phyloP scores from a whole-genome alignment of 176 grass and related monocot species.

The Raddia guianensis region DNA sequence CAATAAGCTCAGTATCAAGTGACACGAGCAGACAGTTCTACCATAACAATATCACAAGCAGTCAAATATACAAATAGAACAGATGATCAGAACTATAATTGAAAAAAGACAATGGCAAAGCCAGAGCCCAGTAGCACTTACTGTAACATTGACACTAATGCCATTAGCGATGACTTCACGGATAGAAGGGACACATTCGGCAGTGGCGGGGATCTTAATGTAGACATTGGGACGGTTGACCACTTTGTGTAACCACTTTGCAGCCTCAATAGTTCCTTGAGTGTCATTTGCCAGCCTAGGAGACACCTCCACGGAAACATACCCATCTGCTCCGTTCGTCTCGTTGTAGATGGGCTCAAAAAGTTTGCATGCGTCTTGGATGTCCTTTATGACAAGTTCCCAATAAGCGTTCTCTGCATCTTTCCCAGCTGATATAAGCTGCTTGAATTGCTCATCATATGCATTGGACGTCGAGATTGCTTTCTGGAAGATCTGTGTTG shows the following conservation, averaged over 20 bases:
- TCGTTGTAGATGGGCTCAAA: slow-evolving; percentile 90
- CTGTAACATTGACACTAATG: slow-evolving; percentile 98
- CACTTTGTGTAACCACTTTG: slow-evolving; percentile 92
- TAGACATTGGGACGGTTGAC: slow-evolving; percentile 89
- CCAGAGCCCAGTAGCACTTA: slow-evolving; percentile 45
- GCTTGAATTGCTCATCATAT: slow-evolving; percentile 92
- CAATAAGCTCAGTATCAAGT: slow-evolving; percentile 7
- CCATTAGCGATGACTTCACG: slow-evolving; percentile 84
- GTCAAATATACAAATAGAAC: not conserved
- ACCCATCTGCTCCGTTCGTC: slow-evolving; percentile 84
- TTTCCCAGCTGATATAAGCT: slow-evolving; percentile 80
- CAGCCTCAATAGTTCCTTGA: slow-evolving; percentile 82
- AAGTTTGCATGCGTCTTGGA: slow-evolving; percentile 93
- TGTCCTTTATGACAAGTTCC: slow-evolving; percentile 99
- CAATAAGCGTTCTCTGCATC: slow-evolving; percentile 81
- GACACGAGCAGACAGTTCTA: not conserved
- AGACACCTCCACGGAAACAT: slow-evolving; percentile 97
- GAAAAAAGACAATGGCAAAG: slow-evolving; percentile 19
- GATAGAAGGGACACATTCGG: slow-evolving; percentile 92
- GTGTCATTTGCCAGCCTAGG: slow-evolving; percentile 96
- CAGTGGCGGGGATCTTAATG: slow-evolving; percentile 98
- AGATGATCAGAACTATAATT: not conserved
- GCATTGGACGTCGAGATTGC: slow-evolving; percentile 95
- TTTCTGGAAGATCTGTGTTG: slow-evolving; percentile 93
- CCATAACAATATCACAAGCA: not conserved